Percentiles rank a stretch among this genome's conserved stretches.
Evolutionary conservation across 768 basidiomycete species (phyloP).

Genomic region (Butyriboletus loyo): DNA sequence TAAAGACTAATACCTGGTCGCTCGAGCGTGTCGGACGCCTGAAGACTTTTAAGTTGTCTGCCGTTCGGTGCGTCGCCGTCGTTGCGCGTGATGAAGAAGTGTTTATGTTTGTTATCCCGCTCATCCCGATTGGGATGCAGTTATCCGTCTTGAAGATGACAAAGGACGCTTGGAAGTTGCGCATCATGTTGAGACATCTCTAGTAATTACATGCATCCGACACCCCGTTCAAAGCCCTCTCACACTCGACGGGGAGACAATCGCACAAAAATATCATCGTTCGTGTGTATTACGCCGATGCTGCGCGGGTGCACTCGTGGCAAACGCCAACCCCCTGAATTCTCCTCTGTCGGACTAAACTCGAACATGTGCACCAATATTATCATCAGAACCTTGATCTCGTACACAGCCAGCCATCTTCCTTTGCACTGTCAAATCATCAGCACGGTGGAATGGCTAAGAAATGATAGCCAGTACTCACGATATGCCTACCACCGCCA

Average conservation of each 20-base stretch:
- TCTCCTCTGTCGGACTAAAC: neutral
- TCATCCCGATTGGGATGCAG: neutral
- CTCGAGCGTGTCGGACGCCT: neutral
- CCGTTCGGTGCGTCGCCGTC: conserved; percentile 4
- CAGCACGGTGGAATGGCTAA: neutral
- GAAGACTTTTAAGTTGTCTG: neutral
- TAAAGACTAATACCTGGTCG: neutral
- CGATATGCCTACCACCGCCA: conserved; percentile 17
- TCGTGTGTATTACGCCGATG: conserved; percentile 15
- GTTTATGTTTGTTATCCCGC: conserved; percentile 13
- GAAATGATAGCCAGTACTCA: neutral
- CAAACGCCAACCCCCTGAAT: neutral
- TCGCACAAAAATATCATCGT: conserved; percentile 14
- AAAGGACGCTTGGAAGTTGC: no score
- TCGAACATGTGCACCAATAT: conserved; percentile 19
- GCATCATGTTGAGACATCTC: no score
- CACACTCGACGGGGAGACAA: conserved; percentile 4
- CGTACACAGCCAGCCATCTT: conserved; percentile 23
- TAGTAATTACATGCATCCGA: neutral
- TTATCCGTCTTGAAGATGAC: no score
- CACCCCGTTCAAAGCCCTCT: neutral
- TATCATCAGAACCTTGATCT: conserved; percentile 17
- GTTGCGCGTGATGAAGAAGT: conserved; percentile 6
- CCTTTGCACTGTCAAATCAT: conserved; percentile 19
- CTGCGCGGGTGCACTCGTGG: conserved; percentile 13